Percentiles rank a stretch among this genome's conserved stretches.
phyloP scores from a whole-genome alignment of 495 filamentous ascomycete species.

The Aspergillus carlsbadensis region DNA sequence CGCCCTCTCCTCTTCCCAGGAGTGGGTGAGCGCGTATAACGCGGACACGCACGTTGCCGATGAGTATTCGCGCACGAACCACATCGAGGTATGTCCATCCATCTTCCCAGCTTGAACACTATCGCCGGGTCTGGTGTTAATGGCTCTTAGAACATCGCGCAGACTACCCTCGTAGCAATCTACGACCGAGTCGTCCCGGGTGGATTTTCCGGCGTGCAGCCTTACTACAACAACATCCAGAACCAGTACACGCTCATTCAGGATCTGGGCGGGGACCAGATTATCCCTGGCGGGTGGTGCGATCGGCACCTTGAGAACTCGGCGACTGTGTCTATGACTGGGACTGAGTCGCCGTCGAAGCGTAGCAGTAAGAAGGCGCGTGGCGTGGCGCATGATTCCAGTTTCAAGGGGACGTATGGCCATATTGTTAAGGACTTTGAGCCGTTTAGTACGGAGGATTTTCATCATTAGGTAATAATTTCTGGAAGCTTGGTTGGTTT shows the following conservation, averaged over 20 bases:
- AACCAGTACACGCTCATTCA: constrained; percentile 4
- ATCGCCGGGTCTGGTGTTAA: neutral
- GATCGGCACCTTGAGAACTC: constrained; percentile 13
- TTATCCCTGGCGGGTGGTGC: constrained; percentile 5
- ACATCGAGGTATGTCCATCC: neutral
- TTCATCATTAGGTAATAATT: no score
- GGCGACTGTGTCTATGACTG: neutral
- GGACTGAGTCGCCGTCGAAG: neutral
- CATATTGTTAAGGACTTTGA: constrained; percentile 12
- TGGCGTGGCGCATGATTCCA: neutral
- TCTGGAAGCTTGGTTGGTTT: no score
- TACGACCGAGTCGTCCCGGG: constrained; percentile 3
- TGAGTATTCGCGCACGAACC: constrained; percentile 4
- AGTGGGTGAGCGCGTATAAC: constrained; percentile 6
- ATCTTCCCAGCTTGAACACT: neutral
- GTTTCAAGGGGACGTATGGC: neutral
- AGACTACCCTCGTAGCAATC: constrained; percentile 5
- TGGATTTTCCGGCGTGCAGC: constrained; percentile 6
- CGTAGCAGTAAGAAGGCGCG: neutral
- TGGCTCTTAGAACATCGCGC: constrained; percentile 4
- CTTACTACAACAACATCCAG: neutral
- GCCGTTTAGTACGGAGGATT: constrained; percentile 5
- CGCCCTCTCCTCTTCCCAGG: neutral
- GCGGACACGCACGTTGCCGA: constrained; percentile 4
- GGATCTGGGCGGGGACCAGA: constrained; percentile 1